Base-by-base conservation (phyloP, 306 rosid genomes). In the Quillaja saponaria region DNA sequence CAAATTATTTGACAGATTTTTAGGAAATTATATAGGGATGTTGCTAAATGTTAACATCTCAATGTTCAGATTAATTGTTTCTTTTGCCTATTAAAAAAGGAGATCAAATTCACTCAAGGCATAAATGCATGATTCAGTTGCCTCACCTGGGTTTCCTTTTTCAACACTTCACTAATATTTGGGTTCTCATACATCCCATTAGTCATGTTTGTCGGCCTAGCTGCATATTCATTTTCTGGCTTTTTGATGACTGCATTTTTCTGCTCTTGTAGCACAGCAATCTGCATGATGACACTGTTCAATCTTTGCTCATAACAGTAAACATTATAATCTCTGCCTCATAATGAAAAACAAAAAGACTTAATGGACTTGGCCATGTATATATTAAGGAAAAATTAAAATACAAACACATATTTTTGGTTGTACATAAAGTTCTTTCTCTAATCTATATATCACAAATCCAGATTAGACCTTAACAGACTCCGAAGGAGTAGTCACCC, bases 191-290 rank as follows among this genome's bases (percentile, higher is more conserved):
- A 74, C 45, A 44, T 61, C 76, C 70, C 74, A 37, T 52, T 63
- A 46, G 49, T 67, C 70, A 42, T 52, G 54, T 62, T 69, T 19
- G 68, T 50, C 5, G 65, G 68, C 49, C 51, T 53, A 17, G 68
- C 63, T 10, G 61, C 15, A 40, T 54, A 53, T 69, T 69, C 76
- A n/a, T 57, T 50, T 72, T 79, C 87, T n/a, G 58, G 42, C 67
- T 63, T 84, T 45, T 71, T 76, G 15, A 57, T 67, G n/a, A 20
- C 82, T 34, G n/a, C 42, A 67, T 31, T 85, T 55, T 76, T 94
- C 74, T 85, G 90, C 37, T 87, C 95, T 71, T 92, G 95, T 13
- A 94, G 77, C 47, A 73, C 87, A 40, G 84, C 87, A 80, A 94
- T 81, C 99, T 94, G 77, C 79, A 82, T 40, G 42, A 63, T 20